A percentile compares a stretch with the other conserved stretches of the same genome.
Evolutionary conservation across 169 alveolate species (phyloP).

Genomic region (Plasmodium relictum): DNA sequence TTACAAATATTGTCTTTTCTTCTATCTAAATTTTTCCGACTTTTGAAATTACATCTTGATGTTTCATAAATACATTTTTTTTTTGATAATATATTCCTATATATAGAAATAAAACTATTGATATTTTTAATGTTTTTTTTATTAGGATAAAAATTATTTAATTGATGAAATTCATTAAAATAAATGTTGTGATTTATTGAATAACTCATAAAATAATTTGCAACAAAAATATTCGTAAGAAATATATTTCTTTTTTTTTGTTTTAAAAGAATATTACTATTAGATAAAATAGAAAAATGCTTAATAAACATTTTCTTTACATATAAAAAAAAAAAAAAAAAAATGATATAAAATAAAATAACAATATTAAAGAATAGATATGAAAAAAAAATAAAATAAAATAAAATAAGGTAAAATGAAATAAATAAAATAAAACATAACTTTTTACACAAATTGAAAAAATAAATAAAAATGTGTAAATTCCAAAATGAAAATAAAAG

Average conservation of each 20-base stretch:
- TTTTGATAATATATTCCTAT: background rate
- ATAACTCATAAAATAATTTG: conserved; percentile 11
- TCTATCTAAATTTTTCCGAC: conserved; percentile 1
- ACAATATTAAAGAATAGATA: background rate
- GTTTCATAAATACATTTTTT: conserved; percentile 3
- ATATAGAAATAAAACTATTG: conserved; percentile 11
- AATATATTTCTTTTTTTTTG: conserved; percentile 39
- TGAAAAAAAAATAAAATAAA: background rate
- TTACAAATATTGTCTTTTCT: conserved; percentile 26
- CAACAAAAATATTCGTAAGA: conserved; percentile 8
- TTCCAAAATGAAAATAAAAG: too few species aligned
- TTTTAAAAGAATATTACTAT: conserved; percentile 27
- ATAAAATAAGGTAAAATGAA: background rate
- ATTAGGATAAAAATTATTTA: conserved; percentile 11
- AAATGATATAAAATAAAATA: background rate
- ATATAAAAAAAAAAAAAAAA: background rate
- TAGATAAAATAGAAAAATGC: conserved; percentile 12
- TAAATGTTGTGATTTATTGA: conserved; percentile 2
- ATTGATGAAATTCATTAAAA: conserved; percentile 8
- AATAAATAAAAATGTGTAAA: too few species aligned
- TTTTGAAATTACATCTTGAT: conserved; percentile 6
- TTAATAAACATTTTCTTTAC: conserved; percentile 40
- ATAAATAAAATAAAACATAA: background rate
- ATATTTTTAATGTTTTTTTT: conserved; percentile 23
- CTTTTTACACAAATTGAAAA: too few species aligned